Conservation (phyloP, 129 eudicot genomes). For the Escallonia rubra region DNA sequence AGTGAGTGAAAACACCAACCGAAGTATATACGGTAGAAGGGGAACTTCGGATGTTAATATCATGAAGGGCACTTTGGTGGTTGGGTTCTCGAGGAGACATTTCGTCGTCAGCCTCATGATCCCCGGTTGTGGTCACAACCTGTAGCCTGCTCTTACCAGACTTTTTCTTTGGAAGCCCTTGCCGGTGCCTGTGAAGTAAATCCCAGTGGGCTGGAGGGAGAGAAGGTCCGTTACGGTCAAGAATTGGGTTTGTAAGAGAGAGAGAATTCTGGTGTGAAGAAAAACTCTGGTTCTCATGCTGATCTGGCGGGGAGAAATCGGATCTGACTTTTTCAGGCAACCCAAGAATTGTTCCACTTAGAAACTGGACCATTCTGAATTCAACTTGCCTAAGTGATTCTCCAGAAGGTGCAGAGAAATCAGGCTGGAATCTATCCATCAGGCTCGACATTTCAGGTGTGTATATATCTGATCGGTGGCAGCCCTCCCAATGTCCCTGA, state of each 20-base stretch:
- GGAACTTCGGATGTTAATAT: slow-evolving; percentile 33
- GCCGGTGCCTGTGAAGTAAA: slow-evolving; percentile 64
- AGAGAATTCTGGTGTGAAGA: slow-evolving; percentile 16
- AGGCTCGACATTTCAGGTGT: slow-evolving; percentile 60
- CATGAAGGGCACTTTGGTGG: slow-evolving; percentile 32
- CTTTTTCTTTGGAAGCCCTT: slow-evolving; percentile 52
- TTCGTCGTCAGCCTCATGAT: slow-evolving; percentile 80
- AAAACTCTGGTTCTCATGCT: slow-evolving; percentile 27
- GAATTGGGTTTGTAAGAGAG: slow-evolving; percentile 14
- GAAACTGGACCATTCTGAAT: slow-evolving; percentile 84
- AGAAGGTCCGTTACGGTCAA: slow-evolving; percentile 45
- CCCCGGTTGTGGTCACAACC: slow-evolving; percentile 72
- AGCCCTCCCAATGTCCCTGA: slow-evolving; percentile 95
- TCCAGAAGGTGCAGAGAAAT: slow-evolving; percentile 86
- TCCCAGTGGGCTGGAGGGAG: slow-evolving; percentile 60
- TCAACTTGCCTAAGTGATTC: slow-evolving; percentile 97
- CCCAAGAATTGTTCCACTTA: slow-evolving; percentile 52
- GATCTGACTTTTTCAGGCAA: slow-evolving; percentile 71
- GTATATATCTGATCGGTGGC: slow-evolving; percentile 71
- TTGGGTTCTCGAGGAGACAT: slow-evolving; percentile 68
- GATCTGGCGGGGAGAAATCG: slow-evolving; percentile 75
- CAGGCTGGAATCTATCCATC: slow-evolving; percentile 79
- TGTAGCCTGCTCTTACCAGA: slow-evolving; percentile 97
- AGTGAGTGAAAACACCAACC: slow-evolving; percentile 79
- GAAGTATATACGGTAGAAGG: slow-evolving; percentile 33